These are phyloP conservation scores for Polytolypa hystricis DNA, from an alignment of 2,329 filamentous ascomycete species.

Conservation along the genomic window DNA sequence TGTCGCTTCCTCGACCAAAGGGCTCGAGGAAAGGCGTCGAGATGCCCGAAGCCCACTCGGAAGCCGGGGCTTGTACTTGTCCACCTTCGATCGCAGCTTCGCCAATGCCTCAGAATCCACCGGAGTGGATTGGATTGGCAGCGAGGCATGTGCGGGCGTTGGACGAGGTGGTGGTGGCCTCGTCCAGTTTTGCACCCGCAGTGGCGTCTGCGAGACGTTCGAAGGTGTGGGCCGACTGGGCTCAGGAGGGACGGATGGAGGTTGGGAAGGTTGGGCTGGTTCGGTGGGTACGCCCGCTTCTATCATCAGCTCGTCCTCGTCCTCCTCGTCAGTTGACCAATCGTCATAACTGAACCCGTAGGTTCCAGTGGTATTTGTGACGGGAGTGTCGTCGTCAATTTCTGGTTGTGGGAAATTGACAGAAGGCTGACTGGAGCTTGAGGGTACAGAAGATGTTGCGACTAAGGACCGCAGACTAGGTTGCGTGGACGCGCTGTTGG, in stretches of 20 bases:
- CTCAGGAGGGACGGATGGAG: background rate
- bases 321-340: too few species aligned
- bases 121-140: slow-evolving; percentile 14
- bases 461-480: too few species aligned
- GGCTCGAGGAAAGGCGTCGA: slow-evolving; percentile 8
- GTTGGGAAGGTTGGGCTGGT: slow-evolving; percentile 1
- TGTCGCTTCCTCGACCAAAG: slow-evolving; percentile 1
- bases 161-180: slow-evolving; percentile 9
- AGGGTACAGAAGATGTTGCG: too few species aligned
- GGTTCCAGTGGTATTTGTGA: too few species aligned
- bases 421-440: too few species aligned
- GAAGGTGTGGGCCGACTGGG: background rate
- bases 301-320: too few species aligned
- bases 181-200: slow-evolving; percentile 1
- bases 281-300: too few species aligned
- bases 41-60: slow-evolving; percentile 23
- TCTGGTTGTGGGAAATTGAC: too few species aligned
- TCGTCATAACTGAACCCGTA: too few species aligned
- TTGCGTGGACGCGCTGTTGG: too few species aligned
- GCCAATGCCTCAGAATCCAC: slow-evolving; percentile 22
- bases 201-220: too few species aligned
- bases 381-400: too few species aligned
- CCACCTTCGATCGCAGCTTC: slow-evolving; percentile 25
- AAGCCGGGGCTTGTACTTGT: slow-evolving; percentile 34
- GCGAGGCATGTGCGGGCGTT: slow-evolving; percentile 9